Evolutionary conservation across 352 stramenopile genomes (phyloP).

Genomic region (Phytophthora nicotianae): DNA sequence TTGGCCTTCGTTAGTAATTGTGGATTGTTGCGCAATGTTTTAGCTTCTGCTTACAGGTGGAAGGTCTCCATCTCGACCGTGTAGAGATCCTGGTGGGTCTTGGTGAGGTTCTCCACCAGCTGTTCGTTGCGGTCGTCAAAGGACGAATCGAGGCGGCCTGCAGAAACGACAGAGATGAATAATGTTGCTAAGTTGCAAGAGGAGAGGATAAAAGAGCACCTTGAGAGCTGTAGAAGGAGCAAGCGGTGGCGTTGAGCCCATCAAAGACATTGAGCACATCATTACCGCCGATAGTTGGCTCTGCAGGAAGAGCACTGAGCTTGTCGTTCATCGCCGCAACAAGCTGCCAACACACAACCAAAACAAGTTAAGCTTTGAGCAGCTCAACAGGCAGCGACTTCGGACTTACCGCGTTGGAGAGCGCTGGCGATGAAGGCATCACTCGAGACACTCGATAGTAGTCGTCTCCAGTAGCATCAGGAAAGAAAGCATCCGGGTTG

Average conservation of each 20-base stretch:
- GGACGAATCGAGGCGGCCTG: constrained; percentile 42
- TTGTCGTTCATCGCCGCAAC: constrained; percentile 32
- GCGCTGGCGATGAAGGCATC: constrained; percentile 34
- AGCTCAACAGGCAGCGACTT: neutral
- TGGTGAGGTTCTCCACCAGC: constrained; percentile 42
- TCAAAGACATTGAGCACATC: constrained; percentile 35
- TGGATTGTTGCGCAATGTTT: neutral
- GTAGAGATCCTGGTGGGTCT: constrained; percentile 35
- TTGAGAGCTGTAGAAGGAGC: constrained; percentile 81
- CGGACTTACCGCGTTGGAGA: constrained; percentile 36
- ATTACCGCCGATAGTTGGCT: constrained; percentile 20
- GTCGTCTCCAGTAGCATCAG: constrained; percentile 23
- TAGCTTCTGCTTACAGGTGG: constrained; percentile 44
- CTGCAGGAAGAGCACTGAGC: constrained; percentile 23
- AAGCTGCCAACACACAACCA: constrained; percentile 22
- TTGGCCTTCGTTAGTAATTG: neutral
- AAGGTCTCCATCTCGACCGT: constrained; percentile 82
- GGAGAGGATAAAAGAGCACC: constrained; percentile 20
- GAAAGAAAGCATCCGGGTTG: constrained; percentile 62
- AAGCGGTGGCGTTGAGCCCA: constrained; percentile 63
- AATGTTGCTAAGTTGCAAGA: neutral
- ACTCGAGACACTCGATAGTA: constrained; percentile 45
- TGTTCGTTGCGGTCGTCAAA: constrained; percentile 75
- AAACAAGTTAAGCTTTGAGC: neutral
- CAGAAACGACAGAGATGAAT: neutral